Evolutionary conservation across 2,329 filamentous ascomycete species (phyloP), one percentile per base, ranked within the genome.

Genomic region (Didymella sp.): DNA sequence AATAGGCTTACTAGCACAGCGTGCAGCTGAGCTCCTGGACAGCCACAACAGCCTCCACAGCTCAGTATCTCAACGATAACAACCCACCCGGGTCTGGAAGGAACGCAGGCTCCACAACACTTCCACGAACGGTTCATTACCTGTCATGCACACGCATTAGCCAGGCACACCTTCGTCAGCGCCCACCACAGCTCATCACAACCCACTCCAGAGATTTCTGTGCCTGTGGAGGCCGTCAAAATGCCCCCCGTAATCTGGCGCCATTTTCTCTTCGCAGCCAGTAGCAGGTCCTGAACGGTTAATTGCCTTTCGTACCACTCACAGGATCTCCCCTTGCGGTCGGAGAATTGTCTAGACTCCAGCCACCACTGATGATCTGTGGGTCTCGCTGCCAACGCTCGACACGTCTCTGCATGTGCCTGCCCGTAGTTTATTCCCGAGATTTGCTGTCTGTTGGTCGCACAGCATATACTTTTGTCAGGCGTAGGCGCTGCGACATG

Each of bases 261-360:
- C 43, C 48, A 47, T 52, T 44, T 33, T 33, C 4, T 15, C 15
- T 6, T 41, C n/a, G 2, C 44, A 28, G 43, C 54, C 54, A 57
- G 31, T 52, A 33, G 15, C 2, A 47, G 43, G 11, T 24, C 44
- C 31, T 31, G 24, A 31, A 37, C 22, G 43, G 49, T 38, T 41
- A 43, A 38, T 44, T 44, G 17, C 37, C 30, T 51, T 51, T 48
- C 43, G 48, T 57, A 48, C 48, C 43, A 51, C 35, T 28, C 28
- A 43, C 37, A 44, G 43, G n/a, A 51, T 48, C 22, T 47, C 52
- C 48, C 48, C 48, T 45, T 57, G 54, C 54, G 28, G 13, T 57
- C 54, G 54, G 54, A 52, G 48, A 52, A 44, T 57, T 57, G 52
- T 50, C 54, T 57, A 57, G 54, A 57, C 54, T 57, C 31, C 22